Conservation (phyloP, 2,329 filamentous ascomycete species). For the Colletotrichum endophyticum region DNA sequence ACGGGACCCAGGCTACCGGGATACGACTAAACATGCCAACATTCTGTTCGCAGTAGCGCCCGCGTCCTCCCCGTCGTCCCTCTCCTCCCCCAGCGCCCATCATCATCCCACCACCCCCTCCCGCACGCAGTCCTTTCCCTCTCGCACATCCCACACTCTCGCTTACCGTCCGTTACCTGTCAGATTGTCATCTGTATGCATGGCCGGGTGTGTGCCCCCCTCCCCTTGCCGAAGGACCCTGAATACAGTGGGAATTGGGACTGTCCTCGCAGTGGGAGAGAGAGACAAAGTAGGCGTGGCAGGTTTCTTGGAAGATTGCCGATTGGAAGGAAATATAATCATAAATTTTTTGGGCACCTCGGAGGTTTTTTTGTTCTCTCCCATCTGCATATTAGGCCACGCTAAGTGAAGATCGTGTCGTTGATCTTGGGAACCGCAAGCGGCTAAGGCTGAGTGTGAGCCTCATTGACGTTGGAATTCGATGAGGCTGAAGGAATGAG, state of each 20-base stretch:
- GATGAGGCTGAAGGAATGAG: not conserved
- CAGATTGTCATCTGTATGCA: not conserved
- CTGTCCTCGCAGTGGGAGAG: not conserved
- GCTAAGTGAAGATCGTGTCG: not conserved
- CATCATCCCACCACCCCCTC: not conserved
- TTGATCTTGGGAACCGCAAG: not conserved
- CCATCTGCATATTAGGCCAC: not conserved
- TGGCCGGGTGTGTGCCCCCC: not conserved
- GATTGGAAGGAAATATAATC: conserved; percentile 7
- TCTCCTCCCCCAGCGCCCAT: not conserved
- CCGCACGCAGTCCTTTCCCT: not conserved
- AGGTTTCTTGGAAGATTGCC: not conserved
- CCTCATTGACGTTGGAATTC: not conserved
- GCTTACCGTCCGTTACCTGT: not conserved
- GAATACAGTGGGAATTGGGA: not conserved
- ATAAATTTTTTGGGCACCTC: not conserved
- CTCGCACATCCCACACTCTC: not conserved
- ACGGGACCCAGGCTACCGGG: not conserved
- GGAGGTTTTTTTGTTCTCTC: not conserved
- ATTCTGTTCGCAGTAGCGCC: not conserved
- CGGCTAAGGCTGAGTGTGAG: not conserved
- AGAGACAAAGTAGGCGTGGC: not conserved
- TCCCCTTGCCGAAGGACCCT: not conserved
- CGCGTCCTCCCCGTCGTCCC: not conserved
- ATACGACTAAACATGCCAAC: not conserved